These are phyloP conservation scores for Sarocladium strictum DNA, from an alignment of 2,329 filamentous ascomycete genomes.

Conservation along the genomic window DNA sequence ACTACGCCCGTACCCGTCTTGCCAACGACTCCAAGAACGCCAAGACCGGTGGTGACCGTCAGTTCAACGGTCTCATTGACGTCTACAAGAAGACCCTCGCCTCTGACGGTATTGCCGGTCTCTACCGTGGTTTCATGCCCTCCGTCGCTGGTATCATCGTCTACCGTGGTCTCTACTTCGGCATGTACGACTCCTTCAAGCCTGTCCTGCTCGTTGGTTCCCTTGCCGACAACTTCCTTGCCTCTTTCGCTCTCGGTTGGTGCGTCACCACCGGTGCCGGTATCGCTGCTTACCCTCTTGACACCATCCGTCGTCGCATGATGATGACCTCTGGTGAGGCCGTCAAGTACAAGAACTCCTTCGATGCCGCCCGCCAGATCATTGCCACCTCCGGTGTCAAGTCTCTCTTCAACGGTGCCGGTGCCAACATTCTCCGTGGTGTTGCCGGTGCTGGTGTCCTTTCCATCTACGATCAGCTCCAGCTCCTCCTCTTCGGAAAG, in stretches of 20 bases:
- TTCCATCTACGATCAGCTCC: slow-evolving; percentile 99
- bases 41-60: slow-evolving; percentile 93
- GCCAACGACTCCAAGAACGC: slow-evolving; percentile 99
- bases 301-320: slow-evolving; percentile 99
- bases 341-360: slow-evolving; percentile 98
- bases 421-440: slow-evolving; percentile 99
- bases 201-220: slow-evolving; percentile 76
- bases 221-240: slow-evolving; percentile 98
- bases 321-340: slow-evolving; percentile 98
- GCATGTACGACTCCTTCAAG: slow-evolving; percentile 99
- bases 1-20: slow-evolving; percentile 99
- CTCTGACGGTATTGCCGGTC: slow-evolving; percentile 97
- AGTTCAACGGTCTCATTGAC: slow-evolving; percentile 99
- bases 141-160: slow-evolving; percentile 98
- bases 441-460: slow-evolving; percentile 99
- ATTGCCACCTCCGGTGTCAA: slow-evolving; percentile 94
- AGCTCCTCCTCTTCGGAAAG: slow-evolving; percentile 99
- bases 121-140: slow-evolving; percentile 99
- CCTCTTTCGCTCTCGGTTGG: slow-evolving; percentile 98
- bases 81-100: slow-evolving; percentile 99
- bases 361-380: slow-evolving; percentile 96
- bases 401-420: slow-evolving; percentile 99
- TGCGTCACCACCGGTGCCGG: slow-evolving; percentile 99
- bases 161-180: slow-evolving; percentile 99
- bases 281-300: slow-evolving; percentile 99